Evolutionary conservation across 2,329 filamentous ascomycete genomes (phyloP), one percentile per base, ranked within the genome.

Genomic region (Amauroascus verrucosus): DNA sequence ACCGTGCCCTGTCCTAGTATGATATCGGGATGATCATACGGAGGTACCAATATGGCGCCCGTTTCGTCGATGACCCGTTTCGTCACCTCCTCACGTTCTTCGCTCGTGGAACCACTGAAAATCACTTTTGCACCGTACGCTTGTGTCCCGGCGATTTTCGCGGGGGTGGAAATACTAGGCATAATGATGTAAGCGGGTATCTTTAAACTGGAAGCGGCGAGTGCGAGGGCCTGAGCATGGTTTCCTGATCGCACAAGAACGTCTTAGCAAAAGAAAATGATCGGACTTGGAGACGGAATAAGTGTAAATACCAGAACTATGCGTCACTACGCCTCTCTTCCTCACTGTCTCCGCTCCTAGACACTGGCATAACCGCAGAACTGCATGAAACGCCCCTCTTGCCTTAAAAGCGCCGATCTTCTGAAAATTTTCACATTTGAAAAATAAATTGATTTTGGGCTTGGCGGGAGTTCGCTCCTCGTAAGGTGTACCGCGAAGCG

Each of bases 371-470:
- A 95, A 70, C 54, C 85, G 72, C 62, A 82, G 77, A 35, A 95
- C 66, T 0, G 90, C 89, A 69, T 96, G 88, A 62, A 95, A 96
- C 0, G 90, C 91, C 4, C 91, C 93, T 6, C 91, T 77, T 14
- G 83, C 85, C 72, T 97, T 97, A 75, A 97, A 97, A 0, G 91
- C 91, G 49, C 91, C 93, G 52, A 94, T 82, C 53, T 83, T 82
- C 74, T 97, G 93, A 55, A 88, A 75, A 69, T 96, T 96, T 75
- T 97, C 91, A 69, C 88, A 94, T 74, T 97, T 97, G 79, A 97
- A 95, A 75, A 87, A 93, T 50, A 97, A 76, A 11, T 81, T 76
- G 37, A 95, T 72, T 48, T 72, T 79, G 0, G 88, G 88, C 3
- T 67, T 72, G 0, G 85, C 80, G 0, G 83, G 77, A n/a, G 65